Conservation (phyloP, 306 rosid species). For the Vachellia collinsii region DNA sequence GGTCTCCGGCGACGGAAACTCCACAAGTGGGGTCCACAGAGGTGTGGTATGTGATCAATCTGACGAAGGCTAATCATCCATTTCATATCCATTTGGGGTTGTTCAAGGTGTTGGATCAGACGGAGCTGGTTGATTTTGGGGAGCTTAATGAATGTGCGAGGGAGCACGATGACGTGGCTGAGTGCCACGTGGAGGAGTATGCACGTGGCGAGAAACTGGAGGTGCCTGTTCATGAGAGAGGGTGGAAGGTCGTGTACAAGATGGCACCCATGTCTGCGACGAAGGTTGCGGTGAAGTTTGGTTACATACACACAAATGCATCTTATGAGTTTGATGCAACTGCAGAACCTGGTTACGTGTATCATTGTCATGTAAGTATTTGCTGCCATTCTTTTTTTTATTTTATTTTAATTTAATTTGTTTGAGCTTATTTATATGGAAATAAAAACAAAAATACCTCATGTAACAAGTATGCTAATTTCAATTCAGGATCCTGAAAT, state of each 20-base stretch:
- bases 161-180: conserved; percentile 55
- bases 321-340: conserved; percentile 75
- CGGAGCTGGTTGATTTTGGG: conserved; percentile 48
- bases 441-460: too few relatives aligned
- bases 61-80: conserved; percentile 87
- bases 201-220: conserved; percentile 56
- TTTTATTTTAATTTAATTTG: too few relatives aligned
- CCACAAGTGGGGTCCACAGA: conserved; percentile 69
- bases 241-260: conserved; percentile 92
- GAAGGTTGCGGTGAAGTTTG: conserved; percentile 59
- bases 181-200: conserved; percentile 62
- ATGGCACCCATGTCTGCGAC: conserved; percentile 66
- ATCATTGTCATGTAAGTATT: conserved; percentile 87
- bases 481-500: too few relatives aligned
- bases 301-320: conserved; percentile 63
- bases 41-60: conserved; percentile 76
- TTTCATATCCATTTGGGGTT: conserved; percentile 78
- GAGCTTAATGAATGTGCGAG: conserved; percentile 65
- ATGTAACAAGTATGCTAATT: not conserved
- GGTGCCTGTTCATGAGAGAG: conserved; percentile 48
- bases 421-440: too few relatives aligned
- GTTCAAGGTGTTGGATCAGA: conserved; percentile 68
- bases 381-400: not conserved
- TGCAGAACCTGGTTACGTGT: conserved; percentile 65
- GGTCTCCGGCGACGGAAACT: conserved; percentile 61